These are phyloP conservation scores for Nigrospora oryzae DNA, from an alignment of 2,329 filamentous ascomycete genomes.

Conservation along the genomic window DNA sequence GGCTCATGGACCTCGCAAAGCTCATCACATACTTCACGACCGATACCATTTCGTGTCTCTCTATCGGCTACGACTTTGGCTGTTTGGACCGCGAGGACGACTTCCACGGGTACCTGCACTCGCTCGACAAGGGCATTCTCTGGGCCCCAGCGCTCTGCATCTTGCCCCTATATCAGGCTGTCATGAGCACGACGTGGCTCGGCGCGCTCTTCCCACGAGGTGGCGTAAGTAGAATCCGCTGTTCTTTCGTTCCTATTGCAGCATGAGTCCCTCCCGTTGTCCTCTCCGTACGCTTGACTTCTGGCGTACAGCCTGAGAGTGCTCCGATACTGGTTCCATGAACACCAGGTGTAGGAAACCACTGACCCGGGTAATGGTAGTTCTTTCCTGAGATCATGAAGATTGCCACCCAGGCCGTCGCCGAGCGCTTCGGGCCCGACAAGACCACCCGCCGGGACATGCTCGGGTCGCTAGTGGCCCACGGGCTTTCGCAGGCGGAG, in stretches of 20 bases:
- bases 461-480: constrained; percentile 30
- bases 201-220: too few species aligned
- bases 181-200: neutral
- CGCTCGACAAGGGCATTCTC: neutral
- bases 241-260: too few species aligned
- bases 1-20: neutral
- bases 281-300: too few species aligned
- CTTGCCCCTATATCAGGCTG: neutral
- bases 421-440: constrained; percentile 17
- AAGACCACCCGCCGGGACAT: constrained; percentile 21
- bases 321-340: too few species aligned
- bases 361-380: too few species aligned
- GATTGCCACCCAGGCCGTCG: constrained; percentile 3
- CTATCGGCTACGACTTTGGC: neutral
- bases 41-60: neutral
- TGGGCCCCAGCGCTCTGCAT: neutral
- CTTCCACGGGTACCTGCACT: neutral
- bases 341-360: too few species aligned
- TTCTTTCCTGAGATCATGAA: too few species aligned
- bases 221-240: too few species aligned
- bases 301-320: too few species aligned
- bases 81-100: neutral
- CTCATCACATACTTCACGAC: neutral
- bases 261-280: too few species aligned
- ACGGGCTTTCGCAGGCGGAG: constrained; percentile 29